These are phyloP conservation scores for Ophiostoma triangulosporum DNA, from an alignment of 2,329 filamentous ascomycete species.

Conservation along the genomic window DNA sequence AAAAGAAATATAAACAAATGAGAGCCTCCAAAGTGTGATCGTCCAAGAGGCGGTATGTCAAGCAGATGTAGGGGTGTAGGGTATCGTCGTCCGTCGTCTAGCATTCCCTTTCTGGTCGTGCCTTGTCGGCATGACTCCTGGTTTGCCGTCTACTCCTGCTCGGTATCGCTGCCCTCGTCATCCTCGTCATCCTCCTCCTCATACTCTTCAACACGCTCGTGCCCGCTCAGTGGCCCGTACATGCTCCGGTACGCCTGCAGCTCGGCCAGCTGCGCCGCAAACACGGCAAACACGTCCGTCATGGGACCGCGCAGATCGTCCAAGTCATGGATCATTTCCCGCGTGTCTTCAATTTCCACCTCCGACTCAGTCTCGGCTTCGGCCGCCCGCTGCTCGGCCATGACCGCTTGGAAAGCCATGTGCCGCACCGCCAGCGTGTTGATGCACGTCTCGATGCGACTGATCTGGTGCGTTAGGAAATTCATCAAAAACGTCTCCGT, in stretches of 20 bases:
- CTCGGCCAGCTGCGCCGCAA: constrained; percentile 49
- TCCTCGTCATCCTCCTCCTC: constrained; percentile 6
- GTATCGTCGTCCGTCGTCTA: no score
- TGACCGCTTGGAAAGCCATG: constrained; percentile 38
- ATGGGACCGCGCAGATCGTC: constrained; percentile 69
- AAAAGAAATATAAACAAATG: no score
- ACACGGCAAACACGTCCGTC: constrained; percentile 49
- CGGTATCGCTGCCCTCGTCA: constrained; percentile 23
- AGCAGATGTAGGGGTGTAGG: no score
- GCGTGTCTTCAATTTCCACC: background rate
- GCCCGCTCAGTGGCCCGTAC: constrained; percentile 30
- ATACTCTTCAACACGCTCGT: background rate
- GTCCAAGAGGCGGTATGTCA: no score
- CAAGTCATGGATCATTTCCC: constrained; percentile 44
- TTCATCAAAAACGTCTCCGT: constrained; percentile 79
- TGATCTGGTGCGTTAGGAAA: constrained; percentile 90
- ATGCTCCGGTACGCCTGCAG: constrained; percentile 45
- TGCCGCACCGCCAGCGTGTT: constrained; percentile 69
- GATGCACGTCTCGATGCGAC: constrained; percentile 84
- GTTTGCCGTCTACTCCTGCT: constrained; percentile 23
- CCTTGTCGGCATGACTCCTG: no score
- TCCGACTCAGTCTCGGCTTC: background rate
- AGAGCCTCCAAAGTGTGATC: no score
- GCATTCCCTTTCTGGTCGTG: no score
- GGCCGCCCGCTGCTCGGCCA: background rate